A percentile compares a stretch with the other conserved stretches of the same genome.
These are phyloP conservation scores for Porphyrellus sp. DNA, from an alignment of 1,284 basidiomycete genomes.

Conservation along the genomic window DNA sequence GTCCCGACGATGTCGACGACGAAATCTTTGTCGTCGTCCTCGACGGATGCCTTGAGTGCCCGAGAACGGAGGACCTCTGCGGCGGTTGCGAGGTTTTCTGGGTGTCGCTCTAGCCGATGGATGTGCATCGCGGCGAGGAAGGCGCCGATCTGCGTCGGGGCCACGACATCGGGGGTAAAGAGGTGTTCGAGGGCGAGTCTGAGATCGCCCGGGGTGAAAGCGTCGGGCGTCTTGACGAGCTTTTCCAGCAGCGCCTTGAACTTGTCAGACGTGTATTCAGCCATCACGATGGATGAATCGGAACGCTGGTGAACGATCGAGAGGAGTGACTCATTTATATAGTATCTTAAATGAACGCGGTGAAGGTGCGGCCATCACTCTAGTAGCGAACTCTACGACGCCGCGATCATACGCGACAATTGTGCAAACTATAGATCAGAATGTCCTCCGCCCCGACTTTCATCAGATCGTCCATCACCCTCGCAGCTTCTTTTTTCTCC, in stretches of 20 bases:
- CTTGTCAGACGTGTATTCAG: conserved; percentile 45
- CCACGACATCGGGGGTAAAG: conserved; percentile 60
- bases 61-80: conserved; percentile 69
- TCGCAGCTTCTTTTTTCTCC: conserved; percentile 78
- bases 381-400: neutral
- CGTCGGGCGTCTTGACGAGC: conserved; percentile 73
- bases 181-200: conserved; percentile 69
- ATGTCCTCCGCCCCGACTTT: conserved; percentile 87
- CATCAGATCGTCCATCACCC: conserved; percentile 88
- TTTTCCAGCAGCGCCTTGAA: conserved; percentile 60
- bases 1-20: conserved; percentile 65
- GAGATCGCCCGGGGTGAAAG: conserved; percentile 72
- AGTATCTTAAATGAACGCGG: neutral
- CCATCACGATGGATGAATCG: conserved; percentile 13
- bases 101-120: conserved; percentile 68
- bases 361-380: neutral
- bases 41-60: conserved; percentile 59
- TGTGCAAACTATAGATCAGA: conserved; percentile 85
- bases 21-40: conserved; percentile 58
- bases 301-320: neutral
- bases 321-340: neutral
- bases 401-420: conserved; percentile 72
- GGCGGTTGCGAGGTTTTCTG: conserved; percentile 74
- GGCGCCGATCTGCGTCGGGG: conserved; percentile 74
- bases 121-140: conserved; percentile 82